Base-by-base conservation (phyloP, 2,329 filamentous ascomycete species). In the Fusarium sp. region DNA sequence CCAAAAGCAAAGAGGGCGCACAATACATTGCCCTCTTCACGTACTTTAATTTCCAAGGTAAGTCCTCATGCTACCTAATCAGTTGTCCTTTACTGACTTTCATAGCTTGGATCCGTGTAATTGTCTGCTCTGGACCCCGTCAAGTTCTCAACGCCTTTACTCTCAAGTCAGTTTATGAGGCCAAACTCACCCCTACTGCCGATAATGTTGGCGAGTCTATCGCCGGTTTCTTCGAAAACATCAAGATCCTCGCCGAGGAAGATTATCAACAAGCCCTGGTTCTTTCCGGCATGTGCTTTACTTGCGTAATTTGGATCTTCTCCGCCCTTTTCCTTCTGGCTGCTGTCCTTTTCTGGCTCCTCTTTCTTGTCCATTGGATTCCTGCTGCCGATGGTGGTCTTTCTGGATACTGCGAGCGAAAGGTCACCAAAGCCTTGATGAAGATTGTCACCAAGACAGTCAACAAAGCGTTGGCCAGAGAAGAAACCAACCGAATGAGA, bases 321-420 rank as follows among this genome's bases (percentile, higher is more conserved):
- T 91, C 92, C 1, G 87, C 92, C 7, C 76, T 98, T 3, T 89
- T 87, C 43, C 84, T 98, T 50, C 81, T 95, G n/a, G 75, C 92
- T 11, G 93, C 92, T 0, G 82, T 89, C 22, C 73, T 96, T 2
- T 89, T 97, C 62, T 98, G 97, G 79, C 79, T 97, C 37, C 87
- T 93, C 73, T 99, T 97, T 78, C 85, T 99, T 7, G 97, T 92
- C 87, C 92, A 96, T 79, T 96, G 95, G 80, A 95, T 99, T 64
- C 94, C 94, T 2, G 86, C 87, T 35, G 84, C 88, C 13, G 94
- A 97, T 74, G 93, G 93, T 7, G 90, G 92, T 9, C 84, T 99
- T 30, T 88, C 89, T 7, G 89, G 90, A 26, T 99, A 97, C 81
- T 98, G 96, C 77, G 91, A 92, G 65, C 90, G 94, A 45, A 98